These are phyloP conservation scores for Prunus mongolica DNA, from an alignment of 306 rosid species.

Conservation along the genomic window DNA sequence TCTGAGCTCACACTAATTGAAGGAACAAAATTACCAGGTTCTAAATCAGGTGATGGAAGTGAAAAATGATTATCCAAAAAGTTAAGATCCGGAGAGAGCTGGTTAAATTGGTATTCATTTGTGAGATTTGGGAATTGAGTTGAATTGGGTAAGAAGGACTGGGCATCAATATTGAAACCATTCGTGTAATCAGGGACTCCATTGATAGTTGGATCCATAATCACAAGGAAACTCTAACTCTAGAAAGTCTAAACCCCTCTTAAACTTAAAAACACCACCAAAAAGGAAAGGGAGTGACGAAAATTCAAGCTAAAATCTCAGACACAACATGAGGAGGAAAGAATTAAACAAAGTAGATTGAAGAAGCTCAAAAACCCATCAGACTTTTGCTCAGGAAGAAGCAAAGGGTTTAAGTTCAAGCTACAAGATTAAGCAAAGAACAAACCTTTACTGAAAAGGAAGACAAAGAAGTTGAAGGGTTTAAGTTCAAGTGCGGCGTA, in stretches of 20 bases:
- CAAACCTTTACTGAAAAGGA: background rate
- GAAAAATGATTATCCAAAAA: conserved; percentile 3
- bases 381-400: background rate
- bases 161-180: conserved; percentile 2
- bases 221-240: background rate
- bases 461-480: background rate
- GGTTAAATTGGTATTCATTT: conserved; percentile 8
- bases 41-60: conserved; percentile 9
- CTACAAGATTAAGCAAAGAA: conserved; percentile 4
- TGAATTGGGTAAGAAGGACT: conserved; percentile 11
- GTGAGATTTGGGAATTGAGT: conserved; percentile 9
- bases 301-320: background rate
- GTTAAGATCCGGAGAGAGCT: conserved; percentile 22
- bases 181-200: conserved; percentile 25
- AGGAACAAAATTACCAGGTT: conserved; percentile 6
- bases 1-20: background rate
- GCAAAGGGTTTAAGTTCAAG: background rate
- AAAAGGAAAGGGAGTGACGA: background rate
- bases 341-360: background rate
- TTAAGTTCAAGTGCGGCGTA: no score
- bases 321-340: background rate
- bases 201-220: conserved; percentile 26
- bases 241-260: background rate
- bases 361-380: conserved; percentile 15
- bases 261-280: background rate